Evolutionary conservation across 768 basidiomycete species (phyloP).

Genomic region (Termitomyces sp.): DNA sequence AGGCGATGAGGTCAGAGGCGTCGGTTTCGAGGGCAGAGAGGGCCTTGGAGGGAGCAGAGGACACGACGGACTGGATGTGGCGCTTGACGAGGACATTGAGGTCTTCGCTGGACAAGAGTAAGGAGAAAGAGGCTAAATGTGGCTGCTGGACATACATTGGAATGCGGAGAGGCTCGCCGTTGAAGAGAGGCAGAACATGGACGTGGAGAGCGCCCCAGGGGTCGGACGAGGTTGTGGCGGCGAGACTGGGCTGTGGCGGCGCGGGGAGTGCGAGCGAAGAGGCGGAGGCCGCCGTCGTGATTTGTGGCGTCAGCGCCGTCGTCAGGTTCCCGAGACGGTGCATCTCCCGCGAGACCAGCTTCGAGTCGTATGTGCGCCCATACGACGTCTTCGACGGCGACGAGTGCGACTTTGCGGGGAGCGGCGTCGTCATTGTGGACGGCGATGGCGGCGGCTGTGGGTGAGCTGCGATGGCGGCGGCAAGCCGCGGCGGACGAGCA

Average conservation of each 20-base stretch:
- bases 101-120: constrained; percentile 57
- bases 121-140: background rate
- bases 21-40: constrained; percentile 71
- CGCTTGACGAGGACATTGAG: constrained; percentile 76
- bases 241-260: constrained; percentile 32
- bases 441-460: constrained; percentile 14
- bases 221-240: constrained; percentile 46
- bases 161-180: constrained; percentile 78
- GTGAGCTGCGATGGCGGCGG: constrained; percentile 4
- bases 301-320: constrained; percentile 46
- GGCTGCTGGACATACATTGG: constrained; percentile 58
- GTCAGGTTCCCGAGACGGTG: constrained; percentile 68
- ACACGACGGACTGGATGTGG: constrained; percentile 71
- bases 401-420: constrained; percentile 33
- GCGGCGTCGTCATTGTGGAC: constrained; percentile 30
- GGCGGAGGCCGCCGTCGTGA: constrained; percentile 45
- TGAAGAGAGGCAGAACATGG: constrained; percentile 87
- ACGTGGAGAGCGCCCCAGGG: constrained; percentile 86
- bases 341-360: constrained; percentile 81
- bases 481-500: background rate
- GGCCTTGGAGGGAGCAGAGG: constrained; percentile 70
- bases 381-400: constrained; percentile 59
- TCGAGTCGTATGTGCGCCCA: constrained; percentile 73
- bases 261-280: constrained; percentile 39
- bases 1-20: constrained; percentile 74